Evolutionary conservation across 2,329 filamentous ascomycete genomes (phyloP), one percentile per base, ranked within the genome.

Genomic region (Botrytis squamosa): DNA sequence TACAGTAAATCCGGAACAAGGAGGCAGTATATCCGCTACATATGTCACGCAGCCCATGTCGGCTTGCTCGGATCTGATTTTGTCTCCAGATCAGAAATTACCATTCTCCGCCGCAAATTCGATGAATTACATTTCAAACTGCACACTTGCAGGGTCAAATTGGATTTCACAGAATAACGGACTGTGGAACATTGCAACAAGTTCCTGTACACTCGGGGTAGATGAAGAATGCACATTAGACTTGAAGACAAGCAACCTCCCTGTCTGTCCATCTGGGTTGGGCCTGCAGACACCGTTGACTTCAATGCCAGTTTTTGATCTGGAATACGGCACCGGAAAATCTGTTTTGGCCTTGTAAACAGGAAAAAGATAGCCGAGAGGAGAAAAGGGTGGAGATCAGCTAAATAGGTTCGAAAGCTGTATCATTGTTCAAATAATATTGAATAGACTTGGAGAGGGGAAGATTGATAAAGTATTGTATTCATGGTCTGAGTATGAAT

Each of bases 141-240:
- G 68, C n/a, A 44, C 42, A 40, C 42, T 4, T 25, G 18, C 52
- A 7, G 38, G 52, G 16, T 10, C n/a, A 18, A 60, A 42, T 25
- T 70, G 68, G 68, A 40, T 44, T n/a, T 29, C 68, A 12, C 29
- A 42, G 20, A 60, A 46, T 36, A 36, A 33, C 10, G 38, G 52
- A 22, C 18, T 70, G 29, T 70, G 68, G 68, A 70, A 70, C 20
- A 70, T 70, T 46, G 40, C 40, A 6, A 70, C 40, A 14, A 33
- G 33, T 60, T 14, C 68, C 14, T 62, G 55, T 36, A 63, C 68
- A 20, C 20, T 36, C 3, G 68, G 68, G 12, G n/a, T 63, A 25
- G 40, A 70, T n/a, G 68, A 70, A n/a, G 55, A 36, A 52, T 62
- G 68, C 68, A 63, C 4, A n/a, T 25, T 70, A 16, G 9, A 70